Evolutionary conservation across 257 asterid species (phyloP).

Genomic region (Penstemon newberryi): DNA sequence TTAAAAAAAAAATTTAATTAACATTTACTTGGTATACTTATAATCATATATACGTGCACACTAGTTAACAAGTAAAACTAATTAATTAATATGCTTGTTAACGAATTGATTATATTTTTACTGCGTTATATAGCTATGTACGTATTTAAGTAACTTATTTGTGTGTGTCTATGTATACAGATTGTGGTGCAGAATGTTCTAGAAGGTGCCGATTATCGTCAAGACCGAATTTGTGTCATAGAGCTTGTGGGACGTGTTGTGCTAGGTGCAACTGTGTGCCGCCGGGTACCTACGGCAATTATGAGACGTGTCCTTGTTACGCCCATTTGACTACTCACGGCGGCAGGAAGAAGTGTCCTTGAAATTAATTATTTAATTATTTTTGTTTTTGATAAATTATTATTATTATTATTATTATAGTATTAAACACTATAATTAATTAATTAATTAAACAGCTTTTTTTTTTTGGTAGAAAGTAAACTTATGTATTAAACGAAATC

Average conservation of each 20-base stretch:
- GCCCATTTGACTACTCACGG: slow-evolving; percentile 58
- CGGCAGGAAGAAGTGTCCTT: slow-evolving; percentile 63
- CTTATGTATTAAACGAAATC: no score
- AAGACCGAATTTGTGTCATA: slow-evolving; percentile 40
- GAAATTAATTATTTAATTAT: neutral
- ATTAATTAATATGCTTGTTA: neutral
- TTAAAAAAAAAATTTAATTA: no score
- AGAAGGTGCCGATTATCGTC: slow-evolving; percentile 48
- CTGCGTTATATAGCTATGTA: neutral
- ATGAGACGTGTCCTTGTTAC: slow-evolving; percentile 60
- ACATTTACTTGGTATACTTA: no score
- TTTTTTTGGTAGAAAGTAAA: no score
- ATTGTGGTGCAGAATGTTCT: slow-evolving; percentile 48
- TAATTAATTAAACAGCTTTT: no score
- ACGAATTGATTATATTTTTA: neutral
- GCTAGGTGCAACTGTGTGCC: slow-evolving; percentile 60
- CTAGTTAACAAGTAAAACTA: neutral
- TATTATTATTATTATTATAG: no score
- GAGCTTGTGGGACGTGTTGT: slow-evolving; percentile 71
- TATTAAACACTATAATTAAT: no score
- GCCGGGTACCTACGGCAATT: slow-evolving; percentile 62
- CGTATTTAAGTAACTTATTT: neutral
- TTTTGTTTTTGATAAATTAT: no score
- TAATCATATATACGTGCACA: neutral
- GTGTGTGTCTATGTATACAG: slow-evolving; percentile 24